phyloP scores from a whole-genome alignment of 495 filamentous ascomycete genomes.

The Aspergillus carlsbadensis region DNA sequence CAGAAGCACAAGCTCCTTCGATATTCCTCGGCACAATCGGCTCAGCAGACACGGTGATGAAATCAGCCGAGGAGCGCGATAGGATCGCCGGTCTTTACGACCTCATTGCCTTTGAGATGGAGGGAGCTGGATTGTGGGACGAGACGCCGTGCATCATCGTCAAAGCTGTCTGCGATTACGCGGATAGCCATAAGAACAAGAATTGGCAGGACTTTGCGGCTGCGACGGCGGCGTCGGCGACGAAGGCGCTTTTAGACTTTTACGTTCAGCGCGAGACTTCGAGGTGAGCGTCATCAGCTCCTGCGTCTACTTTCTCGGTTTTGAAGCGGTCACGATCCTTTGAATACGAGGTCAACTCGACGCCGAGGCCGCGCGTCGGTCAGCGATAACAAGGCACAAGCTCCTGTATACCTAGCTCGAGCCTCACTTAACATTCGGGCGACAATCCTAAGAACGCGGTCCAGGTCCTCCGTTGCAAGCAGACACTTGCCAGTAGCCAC shows the following conservation, averaged over 20 bases:
- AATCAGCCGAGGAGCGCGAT: constrained; percentile 29
- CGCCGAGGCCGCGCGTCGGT: no score
- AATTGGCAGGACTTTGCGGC: not conserved
- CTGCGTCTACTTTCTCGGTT: no score
- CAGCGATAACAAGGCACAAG: no score
- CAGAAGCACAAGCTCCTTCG: constrained; percentile 5
- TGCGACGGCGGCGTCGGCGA: not conserved
- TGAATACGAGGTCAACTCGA: no score
- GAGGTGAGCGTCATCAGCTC: no score
- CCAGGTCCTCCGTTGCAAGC: no score
- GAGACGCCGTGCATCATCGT: not conserved
- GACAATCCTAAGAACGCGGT: no score
- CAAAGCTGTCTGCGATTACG: not conserved
- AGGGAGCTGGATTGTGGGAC: constrained; percentile 12
- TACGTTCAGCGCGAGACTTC: no score
- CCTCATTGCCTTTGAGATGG: constrained; percentile 46
- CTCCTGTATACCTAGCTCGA: no score
- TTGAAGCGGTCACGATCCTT: no score
- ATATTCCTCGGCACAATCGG: constrained; percentile 24
- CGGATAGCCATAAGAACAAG: constrained; percentile 30
- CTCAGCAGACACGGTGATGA: constrained; percentile 31
- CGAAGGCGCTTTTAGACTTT: not conserved
- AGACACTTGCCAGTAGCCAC: no score
- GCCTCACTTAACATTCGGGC: no score
- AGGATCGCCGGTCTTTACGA: constrained; percentile 10